Base-by-base conservation (phyloP, 1,284 basidiomycete genomes). In the Chiua sp. region DNA sequence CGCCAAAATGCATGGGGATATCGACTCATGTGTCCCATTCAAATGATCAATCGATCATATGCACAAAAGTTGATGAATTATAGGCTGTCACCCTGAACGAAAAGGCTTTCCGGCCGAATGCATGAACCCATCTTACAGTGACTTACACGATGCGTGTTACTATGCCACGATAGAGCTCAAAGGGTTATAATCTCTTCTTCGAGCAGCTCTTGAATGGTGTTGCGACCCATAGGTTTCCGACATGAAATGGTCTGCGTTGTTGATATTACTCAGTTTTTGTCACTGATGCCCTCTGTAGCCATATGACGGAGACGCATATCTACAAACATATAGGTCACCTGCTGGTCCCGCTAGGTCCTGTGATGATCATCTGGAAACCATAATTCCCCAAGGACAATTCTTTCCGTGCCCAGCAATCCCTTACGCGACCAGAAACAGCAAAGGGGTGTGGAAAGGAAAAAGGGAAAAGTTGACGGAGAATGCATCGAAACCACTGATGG, bases 1-100 rank as follows among this genome's bases (percentile, higher is more conserved):
- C 2, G 96, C 96, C 87, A 87, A 91, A 65, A 97, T 98, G 96
- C 83, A 72, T 98, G 94, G 94, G 93, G 93, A 0, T 94, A 93
- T 72, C 82, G 93, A 66, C 79, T 98, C 52, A 93, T 92, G 42
- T 20, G 83, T 67, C n/a, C n/a, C n/a, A n/a, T n/a, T n/a, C 47
- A 42, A 10, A n/a, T 49, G n/a, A n/a, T n/a, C n/a, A n/a, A n/a
- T n/a, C n/a, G 28, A n/a, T n/a, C 39, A 42, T 28, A 18, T 23
- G 23, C 3, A 18, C 28, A 5, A 1, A n/a, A n/a, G n/a, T n/a
- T n/a, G n/a, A n/a, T n/a, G n/a, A n/a, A n/a, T n/a, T 7, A 39
- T n/a, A n/a, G n/a, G n/a, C 94, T 3, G n/a, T 89, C 2, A 86
- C 87, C 2, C 94, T 96, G 0, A 96, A 94, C 0, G 92, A 96